Conservation (phyloP, 148 eudicot species). For the Camellia lanceoleosa region DNA sequence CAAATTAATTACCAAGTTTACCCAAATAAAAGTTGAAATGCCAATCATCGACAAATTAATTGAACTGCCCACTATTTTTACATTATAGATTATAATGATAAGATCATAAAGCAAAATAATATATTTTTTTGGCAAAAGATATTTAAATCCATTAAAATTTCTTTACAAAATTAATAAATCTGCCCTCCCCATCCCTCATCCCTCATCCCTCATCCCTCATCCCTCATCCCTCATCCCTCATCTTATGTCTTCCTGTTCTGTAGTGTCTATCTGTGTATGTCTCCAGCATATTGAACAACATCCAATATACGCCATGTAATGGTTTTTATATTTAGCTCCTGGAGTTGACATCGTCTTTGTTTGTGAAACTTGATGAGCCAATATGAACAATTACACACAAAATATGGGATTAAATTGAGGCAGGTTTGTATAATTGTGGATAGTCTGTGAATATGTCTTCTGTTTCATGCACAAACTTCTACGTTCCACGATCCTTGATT, state of each 20-base stretch:
- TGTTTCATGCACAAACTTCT: not conserved
- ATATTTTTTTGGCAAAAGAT: no score
- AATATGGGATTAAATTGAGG: not conserved
- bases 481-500: not conserved
- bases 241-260: not conserved
- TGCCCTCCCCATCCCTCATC: no score
- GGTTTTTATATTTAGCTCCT: not conserved
- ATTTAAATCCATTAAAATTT: no score
- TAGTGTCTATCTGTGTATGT: not conserved
- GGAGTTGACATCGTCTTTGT: slow-evolving; percentile 1
- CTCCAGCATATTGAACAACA: not conserved
- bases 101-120: no score
- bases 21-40: no score
- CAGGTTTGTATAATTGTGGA: not conserved
- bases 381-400: not conserved
- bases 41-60: no score
- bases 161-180: no score
- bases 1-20: no score
- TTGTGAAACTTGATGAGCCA: not conserved
- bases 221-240: not conserved
- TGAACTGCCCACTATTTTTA: no score
- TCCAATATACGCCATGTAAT: not conserved
- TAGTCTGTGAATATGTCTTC: not conserved
- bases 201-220: not conserved
- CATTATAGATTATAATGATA: no score